phyloP scores from a whole-genome alignment of 768 basidiomycete genomes.

The Podaxis carcinomalis region DNA sequence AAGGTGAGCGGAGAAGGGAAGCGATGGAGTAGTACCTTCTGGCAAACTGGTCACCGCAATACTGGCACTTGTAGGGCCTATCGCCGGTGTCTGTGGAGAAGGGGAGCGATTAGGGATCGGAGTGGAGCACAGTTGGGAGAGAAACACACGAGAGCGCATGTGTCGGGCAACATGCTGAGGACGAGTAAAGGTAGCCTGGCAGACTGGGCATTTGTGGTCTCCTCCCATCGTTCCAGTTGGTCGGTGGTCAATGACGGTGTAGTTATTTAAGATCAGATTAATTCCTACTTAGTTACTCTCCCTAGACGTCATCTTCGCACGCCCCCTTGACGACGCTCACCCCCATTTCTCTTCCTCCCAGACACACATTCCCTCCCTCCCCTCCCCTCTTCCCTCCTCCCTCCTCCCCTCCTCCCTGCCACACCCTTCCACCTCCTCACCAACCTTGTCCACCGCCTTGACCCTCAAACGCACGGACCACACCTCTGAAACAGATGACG shows the following conservation, averaged over 20 bases:
- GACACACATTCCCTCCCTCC: background rate
- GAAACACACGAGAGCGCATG: slow-evolving; percentile 82
- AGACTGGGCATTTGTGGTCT: slow-evolving; percentile 85
- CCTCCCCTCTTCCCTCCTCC: background rate
- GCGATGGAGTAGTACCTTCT: slow-evolving; percentile 47
- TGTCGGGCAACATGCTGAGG: slow-evolving; percentile 88
- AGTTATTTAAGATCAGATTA: slow-evolving; percentile 12
- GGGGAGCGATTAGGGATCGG: slow-evolving; percentile 14
- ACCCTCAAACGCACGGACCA: background rate
- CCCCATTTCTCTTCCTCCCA: background rate
- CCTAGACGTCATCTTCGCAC: slow-evolving; percentile 12
- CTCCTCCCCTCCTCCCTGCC: background rate
- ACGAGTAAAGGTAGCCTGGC: slow-evolving; percentile 82
- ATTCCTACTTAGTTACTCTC: slow-evolving; percentile 11
- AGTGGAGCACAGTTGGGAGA: slow-evolving; percentile 9
- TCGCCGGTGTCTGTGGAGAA: slow-evolving; percentile 72
- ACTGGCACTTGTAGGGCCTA: slow-evolving; percentile 84
- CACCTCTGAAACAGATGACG: slow-evolving; percentile 12
- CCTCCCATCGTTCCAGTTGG: slow-evolving; percentile 54
- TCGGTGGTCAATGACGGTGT: slow-evolving; percentile 9
- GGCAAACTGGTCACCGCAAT: slow-evolving; percentile 88
- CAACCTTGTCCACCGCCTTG: background rate
- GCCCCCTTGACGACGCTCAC: slow-evolving; percentile 10
- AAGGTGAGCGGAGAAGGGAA: background rate
- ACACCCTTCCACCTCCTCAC: background rate